phyloP scores from a whole-genome alignment of 1,284 basidiomycete species.

The Apiotrichum mycotoxinovorans region DNA sequence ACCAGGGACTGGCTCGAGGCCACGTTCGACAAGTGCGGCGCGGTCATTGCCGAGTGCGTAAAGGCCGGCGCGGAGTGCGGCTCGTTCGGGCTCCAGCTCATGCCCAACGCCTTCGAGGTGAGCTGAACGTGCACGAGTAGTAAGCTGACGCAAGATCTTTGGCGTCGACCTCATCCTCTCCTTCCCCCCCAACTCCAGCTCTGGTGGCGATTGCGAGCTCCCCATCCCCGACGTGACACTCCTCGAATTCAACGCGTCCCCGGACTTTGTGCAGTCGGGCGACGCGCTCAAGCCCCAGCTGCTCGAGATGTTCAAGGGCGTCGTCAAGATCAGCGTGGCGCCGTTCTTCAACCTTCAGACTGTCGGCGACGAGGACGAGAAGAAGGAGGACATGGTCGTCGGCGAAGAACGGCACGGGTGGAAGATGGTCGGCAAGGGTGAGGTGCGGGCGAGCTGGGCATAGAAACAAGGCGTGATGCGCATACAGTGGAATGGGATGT shows the following conservation, averaged over 20 bases:
- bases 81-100: conserved; percentile 56
- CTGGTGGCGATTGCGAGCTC: conserved; percentile 39
- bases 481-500: neutral
- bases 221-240: conserved; percentile 61
- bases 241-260: conserved; percentile 90
- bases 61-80: conserved; percentile 75
- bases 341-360: conserved; percentile 55
- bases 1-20: conserved; percentile 56
- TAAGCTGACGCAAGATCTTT: conserved; percentile 56
- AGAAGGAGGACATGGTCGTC: conserved; percentile 26
- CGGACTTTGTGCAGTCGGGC: conserved; percentile 92
- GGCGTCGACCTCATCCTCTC: conserved; percentile 86
- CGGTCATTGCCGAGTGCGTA: conserved; percentile 74
- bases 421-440: conserved; percentile 43
- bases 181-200: conserved; percentile 40
- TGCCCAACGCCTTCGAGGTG: conserved; percentile 88
- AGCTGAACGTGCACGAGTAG: conserved; percentile 5
- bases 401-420: conserved; percentile 44
- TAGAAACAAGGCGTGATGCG: neutral
- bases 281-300: conserved; percentile 69
- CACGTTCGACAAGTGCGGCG: conserved; percentile 63
- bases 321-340: conserved; percentile 64
- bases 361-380: conserved; percentile 10
- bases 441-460: conserved; percentile 30
- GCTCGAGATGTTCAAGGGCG: conserved; percentile 72